Evolutionary conservation across 1,139 yeast species (phyloP).

Genomic region (Sugiyamaella grinbergsii): DNA sequence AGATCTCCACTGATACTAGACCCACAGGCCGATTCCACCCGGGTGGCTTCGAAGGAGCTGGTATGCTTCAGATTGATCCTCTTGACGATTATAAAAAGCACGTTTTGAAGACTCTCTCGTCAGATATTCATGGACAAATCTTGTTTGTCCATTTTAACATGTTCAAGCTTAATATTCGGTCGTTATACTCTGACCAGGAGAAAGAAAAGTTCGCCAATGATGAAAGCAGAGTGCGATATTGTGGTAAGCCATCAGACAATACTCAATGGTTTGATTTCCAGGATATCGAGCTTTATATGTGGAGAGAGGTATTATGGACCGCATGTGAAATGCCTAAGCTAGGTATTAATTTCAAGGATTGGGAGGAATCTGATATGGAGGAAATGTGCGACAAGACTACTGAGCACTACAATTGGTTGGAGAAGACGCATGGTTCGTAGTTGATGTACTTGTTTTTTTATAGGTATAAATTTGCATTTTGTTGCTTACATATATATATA

Average conservation of each 20-base stretch:
- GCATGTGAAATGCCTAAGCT: constrained; percentile 51
- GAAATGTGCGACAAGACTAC: constrained; percentile 36
- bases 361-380: constrained; percentile 48
- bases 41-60: constrained; percentile 55
- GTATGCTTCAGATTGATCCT: constrained; percentile 75
- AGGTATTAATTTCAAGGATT: constrained; percentile 48
- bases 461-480: constrained; percentile 7
- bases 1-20: constrained; percentile 57
- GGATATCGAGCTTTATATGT: constrained; percentile 63
- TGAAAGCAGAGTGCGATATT: constrained; percentile 54
- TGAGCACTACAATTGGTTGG: constrained; percentile 40
- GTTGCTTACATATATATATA: constrained; percentile 1
- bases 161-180: constrained; percentile 62
- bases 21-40: constrained; percentile 45
- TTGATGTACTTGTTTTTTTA: neutral
- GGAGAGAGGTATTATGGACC: constrained; percentile 60
- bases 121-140: constrained; percentile 7
- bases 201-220: constrained; percentile 43
- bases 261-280: constrained; percentile 38
- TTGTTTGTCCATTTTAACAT: constrained; percentile 65
- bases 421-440: constrained; percentile 23
- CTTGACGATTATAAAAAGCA: constrained; percentile 50
- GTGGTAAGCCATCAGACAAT: constrained; percentile 55
- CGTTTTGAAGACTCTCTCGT: constrained; percentile 41
- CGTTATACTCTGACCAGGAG: constrained; percentile 27